phyloP scores from a whole-genome alignment of 192 early-diverging fungal species.

The Piromyces finnis region DNA sequence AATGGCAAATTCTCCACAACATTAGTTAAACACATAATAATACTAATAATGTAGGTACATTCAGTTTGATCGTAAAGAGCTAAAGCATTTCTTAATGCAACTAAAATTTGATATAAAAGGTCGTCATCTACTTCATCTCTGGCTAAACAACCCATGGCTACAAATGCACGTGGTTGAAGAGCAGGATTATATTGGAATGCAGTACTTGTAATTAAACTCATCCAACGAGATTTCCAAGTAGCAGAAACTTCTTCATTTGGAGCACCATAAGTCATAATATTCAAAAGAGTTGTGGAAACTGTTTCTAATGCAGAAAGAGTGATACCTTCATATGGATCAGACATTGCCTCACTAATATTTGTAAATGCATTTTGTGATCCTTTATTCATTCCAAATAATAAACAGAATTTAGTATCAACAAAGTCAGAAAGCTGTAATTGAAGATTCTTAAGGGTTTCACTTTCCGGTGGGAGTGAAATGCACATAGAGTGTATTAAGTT shows the following conservation, averaged over 20 bases:
- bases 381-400: constrained; percentile 53
- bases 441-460: constrained; percentile 31
- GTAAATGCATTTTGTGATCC: constrained; percentile 34
- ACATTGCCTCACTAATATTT: constrained; percentile 11
- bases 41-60: constrained; percentile 59
- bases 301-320: constrained; percentile 41
- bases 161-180: constrained; percentile 85
- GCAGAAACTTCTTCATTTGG: constrained; percentile 53
- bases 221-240: constrained; percentile 79
- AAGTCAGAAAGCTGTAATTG: constrained; percentile 49
- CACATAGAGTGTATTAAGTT: constrained; percentile 75
- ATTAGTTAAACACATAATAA: constrained; percentile 77
- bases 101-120: constrained; percentile 80
- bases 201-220: constrained; percentile 71
- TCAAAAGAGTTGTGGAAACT: constrained; percentile 33
- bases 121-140: constrained; percentile 83
- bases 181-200: constrained; percentile 91
- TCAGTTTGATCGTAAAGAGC: constrained; percentile 70
- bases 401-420: constrained; percentile 58
- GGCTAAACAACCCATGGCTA: constrained; percentile 71
- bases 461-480: constrained; percentile 35
- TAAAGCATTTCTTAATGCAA: constrained; percentile 70
- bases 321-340: constrained; percentile 27
- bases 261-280: constrained; percentile 44
- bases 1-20: constrained; percentile 68